phyloP scores from a whole-genome alignment of 306 rosid genomes.

The Pyrus betulifolia region DNA sequence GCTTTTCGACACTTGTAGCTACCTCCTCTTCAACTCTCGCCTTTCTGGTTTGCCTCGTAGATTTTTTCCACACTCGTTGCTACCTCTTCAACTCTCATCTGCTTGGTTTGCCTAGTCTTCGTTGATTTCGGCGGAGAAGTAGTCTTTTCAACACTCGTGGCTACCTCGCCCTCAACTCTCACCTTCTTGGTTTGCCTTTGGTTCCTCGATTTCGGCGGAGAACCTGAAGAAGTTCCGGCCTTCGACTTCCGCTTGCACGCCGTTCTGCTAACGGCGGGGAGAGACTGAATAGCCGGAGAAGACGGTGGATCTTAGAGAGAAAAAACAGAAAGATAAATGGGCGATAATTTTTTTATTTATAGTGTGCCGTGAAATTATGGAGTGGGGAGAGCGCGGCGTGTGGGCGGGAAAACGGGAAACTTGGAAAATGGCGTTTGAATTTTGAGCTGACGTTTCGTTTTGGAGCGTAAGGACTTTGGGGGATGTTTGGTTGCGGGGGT shows the following conservation, averaged over 20 bases:
- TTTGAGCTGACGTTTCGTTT: not conserved
- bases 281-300: not conserved
- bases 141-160: too few relatives aligned
- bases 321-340: too few relatives aligned
- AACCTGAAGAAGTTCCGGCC: not conserved
- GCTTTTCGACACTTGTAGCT: too few relatives aligned
- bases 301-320: not conserved
- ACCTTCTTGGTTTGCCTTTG: too few relatives aligned
- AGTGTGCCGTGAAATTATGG: not conserved
- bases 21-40: too few relatives aligned
- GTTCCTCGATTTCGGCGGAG: not conserved
- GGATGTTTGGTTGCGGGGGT: not conserved
- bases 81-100: not conserved
- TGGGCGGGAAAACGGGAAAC: conserved; percentile 4
- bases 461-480: not conserved
- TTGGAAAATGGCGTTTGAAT: not conserved
- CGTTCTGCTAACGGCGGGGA: not conserved
- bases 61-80: too few relatives aligned
- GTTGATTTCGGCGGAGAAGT: too few relatives aligned
- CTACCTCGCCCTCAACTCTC: too few relatives aligned
- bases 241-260: conserved; percentile 8
- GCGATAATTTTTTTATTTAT: too few relatives aligned
- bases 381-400: not conserved
- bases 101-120: not conserved
- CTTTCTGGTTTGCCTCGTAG: too few relatives aligned